Evolutionary conservation across 2,329 filamentous ascomycete species (phyloP).

Genomic region (Pseudogymnoascus sp.): DNA sequence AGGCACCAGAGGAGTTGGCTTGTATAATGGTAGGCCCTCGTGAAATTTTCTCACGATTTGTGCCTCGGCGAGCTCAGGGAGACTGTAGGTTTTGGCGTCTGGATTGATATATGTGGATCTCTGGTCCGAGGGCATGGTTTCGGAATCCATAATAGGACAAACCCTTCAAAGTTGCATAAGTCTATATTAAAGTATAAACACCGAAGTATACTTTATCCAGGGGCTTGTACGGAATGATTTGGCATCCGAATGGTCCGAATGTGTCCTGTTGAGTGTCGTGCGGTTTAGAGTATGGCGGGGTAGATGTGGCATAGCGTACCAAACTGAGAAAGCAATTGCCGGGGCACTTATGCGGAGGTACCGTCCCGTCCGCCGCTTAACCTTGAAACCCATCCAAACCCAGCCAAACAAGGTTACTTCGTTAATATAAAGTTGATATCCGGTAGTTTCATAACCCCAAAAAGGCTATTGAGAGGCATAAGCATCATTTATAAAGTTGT

Average conservation of each 20-base stretch:
- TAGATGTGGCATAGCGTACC: neutral
- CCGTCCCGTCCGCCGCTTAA: neutral
- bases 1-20: conserved; percentile 44
- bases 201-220: neutral
- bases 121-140: neutral
- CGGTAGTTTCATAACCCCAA: neutral
- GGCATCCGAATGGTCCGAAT: neutral
- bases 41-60: conserved; percentile 40
- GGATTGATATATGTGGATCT: neutral
- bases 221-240: neutral
- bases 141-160: neutral
- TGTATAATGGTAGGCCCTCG: conserved; percentile 46
- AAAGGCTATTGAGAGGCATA: neutral
- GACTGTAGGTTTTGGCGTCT: neutral
- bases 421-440: conserved; percentile 5
- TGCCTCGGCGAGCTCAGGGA: neutral
- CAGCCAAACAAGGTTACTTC: neutral
- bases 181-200: neutral
- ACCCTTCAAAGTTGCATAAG: neutral
- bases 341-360: neutral
- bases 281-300: neutral
- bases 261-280: neutral
- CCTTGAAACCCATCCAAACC: neutral
- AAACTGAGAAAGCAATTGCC: conserved; percentile 1
- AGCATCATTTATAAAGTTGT: neutral